A percentile compares a stretch with the other conserved stretches of the same genome.
Evolutionary conservation across 495 filamentous ascomycete species (phyloP).

Genomic region (Penicillium chermesinum): DNA sequence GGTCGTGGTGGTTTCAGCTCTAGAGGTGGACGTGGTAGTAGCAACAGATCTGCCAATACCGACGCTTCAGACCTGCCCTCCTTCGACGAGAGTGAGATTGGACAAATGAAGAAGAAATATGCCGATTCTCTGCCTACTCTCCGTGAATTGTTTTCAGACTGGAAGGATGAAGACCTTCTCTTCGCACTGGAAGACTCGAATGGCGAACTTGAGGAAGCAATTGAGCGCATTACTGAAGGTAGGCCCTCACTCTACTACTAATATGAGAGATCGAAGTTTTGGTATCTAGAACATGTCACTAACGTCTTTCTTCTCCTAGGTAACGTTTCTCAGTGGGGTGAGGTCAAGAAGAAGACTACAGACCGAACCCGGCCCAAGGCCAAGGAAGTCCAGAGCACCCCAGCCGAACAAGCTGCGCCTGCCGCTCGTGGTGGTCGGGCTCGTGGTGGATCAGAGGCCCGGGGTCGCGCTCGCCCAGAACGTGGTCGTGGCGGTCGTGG

Average conservation of each 20-base stretch:
- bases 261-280: too few relatives aligned
- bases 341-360: conserved; percentile 89
- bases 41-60: conserved; percentile 66
- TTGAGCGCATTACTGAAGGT: conserved; percentile 91
- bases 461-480: conserved; percentile 65
- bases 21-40: conserved; percentile 63
- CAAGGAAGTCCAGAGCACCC: conserved; percentile 61
- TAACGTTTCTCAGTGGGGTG: conserved; percentile 86
- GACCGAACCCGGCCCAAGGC: conserved; percentile 77
- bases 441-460: conserved; percentile 60
- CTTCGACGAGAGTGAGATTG: conserved; percentile 82
- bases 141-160: conserved; percentile 86
- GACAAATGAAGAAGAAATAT: conserved; percentile 85
- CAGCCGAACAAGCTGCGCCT: conserved; percentile 40
- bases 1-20: conserved; percentile 74
- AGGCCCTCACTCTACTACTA: conserved; percentile 27
- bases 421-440: conserved; percentile 59
- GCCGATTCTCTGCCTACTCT: conserved; percentile 65
- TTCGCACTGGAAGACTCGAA: conserved; percentile 88
- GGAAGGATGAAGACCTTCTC: conserved; percentile 87
- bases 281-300: neutral
- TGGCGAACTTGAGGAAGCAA: conserved; percentile 78
- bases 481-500: conserved; percentile 74
- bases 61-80: conserved; percentile 50
- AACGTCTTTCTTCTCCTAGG: conserved; percentile 46